phyloP scores from a whole-genome alignment of 2,329 filamentous ascomycete genomes.

The Ophiostoma pallidulum region DNA sequence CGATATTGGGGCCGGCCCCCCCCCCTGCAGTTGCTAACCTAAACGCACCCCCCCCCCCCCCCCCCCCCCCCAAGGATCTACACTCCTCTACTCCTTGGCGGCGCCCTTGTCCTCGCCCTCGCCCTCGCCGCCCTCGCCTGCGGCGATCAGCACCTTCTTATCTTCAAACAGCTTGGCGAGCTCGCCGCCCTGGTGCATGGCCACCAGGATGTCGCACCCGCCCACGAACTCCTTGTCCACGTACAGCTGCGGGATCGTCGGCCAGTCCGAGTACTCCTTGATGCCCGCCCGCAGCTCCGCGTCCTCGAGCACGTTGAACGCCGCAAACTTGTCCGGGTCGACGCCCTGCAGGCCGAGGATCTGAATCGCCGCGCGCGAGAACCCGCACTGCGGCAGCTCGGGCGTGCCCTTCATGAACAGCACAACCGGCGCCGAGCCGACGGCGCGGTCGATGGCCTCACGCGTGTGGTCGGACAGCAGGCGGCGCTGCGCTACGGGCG shows the following conservation, averaged over 20 bases:
- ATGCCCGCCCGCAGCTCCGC: conserved; percentile 79
- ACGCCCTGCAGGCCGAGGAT: conserved; percentile 92
- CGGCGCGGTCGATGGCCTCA: conserved; percentile 80
- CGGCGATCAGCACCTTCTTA: conserved; percentile 69
- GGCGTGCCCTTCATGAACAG: conserved; percentile 91
- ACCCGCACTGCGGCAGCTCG: conserved; percentile 73
- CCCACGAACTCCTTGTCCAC: conserved; percentile 92
- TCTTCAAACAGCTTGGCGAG: conserved; percentile 85
- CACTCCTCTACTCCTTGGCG: conserved; percentile 21
- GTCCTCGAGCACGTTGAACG: conserved; percentile 95
- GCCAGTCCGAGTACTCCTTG: conserved; percentile 99
- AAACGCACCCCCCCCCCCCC: too few relatives aligned
- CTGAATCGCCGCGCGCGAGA: conserved; percentile 90
- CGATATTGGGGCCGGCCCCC: too few relatives aligned
- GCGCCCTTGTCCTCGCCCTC: conserved; percentile 22
- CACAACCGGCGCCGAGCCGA: conserved; percentile 80
- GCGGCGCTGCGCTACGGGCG: conserved; percentile 2
- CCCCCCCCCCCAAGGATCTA: too few relatives aligned
- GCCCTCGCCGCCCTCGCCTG: conserved; percentile 39
- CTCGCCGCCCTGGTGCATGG: conserved; percentile 95
- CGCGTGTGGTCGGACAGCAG: conserved; percentile 65
- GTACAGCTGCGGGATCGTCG: conserved; percentile 95
- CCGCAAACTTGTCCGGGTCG: conserved; percentile 91
- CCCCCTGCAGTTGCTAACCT: too few relatives aligned
- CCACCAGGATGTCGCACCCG: conserved; percentile 93